Base-by-base conservation (phyloP, 805 yeast species). In the Myxozyma neotropica region DNA sequence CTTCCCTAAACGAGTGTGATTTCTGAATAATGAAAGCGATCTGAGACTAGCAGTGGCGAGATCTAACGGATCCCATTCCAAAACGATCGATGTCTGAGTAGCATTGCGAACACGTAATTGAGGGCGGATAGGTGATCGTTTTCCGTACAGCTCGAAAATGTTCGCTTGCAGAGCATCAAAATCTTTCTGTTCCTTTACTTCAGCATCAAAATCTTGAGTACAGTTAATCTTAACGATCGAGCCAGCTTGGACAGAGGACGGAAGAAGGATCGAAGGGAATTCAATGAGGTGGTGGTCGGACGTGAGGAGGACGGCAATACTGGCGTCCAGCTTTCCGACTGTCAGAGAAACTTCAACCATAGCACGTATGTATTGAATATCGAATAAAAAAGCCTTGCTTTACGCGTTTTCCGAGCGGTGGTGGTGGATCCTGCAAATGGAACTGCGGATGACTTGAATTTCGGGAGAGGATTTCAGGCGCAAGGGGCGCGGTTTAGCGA, bases 321-420 rank as follows among this genome's bases (percentile, higher is more conserved):
- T 91, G 12, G 97, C 96, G 72, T 94, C 99, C 46, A 93, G 80
- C 76, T 92, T 92, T 50, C 98, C 99, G 21, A 94, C 97, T 0
- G 97, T 92, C 39, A 93, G 43, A 23, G 66, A 59, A n/a, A 62
- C 66, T 55, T 62, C 64, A 45, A 62, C 65, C 66, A 62, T 62
- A 2, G 12, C 4, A n/a, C n/a, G n/a, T n/a, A 13, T n/a, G 38
- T 35, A 35, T 13, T 13, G 38, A 13, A 35, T 4, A 13, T n/a
- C n/a, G n/a, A n/a, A n/a, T n/a, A n/a, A n/a, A n/a, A n/a, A 35
- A 35, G 12, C n/a, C 5, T 45, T 45, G 36, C 23, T 27, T 4
- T 3, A 10, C 17, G 6, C 15, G 27, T 12, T 29, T 13, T 26
- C 23, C n/a, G 12, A 35, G n/a, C 2, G 2, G 4, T 3, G 38